Base-by-base conservation (phyloP, 106 monocot species). In the Alisma plantagoaquatica region DNA sequence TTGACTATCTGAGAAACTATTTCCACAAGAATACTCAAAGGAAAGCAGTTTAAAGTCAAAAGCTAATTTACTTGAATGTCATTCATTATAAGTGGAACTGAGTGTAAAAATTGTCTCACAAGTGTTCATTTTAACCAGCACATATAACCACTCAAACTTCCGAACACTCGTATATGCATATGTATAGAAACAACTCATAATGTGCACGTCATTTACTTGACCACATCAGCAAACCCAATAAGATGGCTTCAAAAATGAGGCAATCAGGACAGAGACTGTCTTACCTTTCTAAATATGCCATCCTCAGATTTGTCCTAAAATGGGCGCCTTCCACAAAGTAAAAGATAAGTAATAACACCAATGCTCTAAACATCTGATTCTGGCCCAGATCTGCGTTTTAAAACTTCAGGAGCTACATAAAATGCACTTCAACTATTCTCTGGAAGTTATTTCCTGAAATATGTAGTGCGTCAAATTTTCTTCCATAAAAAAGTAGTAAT, bases 281-380 rank as follows among this genome's bases (percentile, higher is more conserved):
- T 30, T 74, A 90, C 89, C 89, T 90, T 83, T 46, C 61, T 83
- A 46, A 90, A 80, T 57, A 90, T 83, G 33, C 89, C 89, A 59
- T 90, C 83, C 57, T 90, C 89, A 1, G 89, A 83, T 62, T 67
- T 76, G 71, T 90, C 83, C 89, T 83, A 90, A 74, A 90, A 90
- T 28, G 89, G 89, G 1, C 89, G 83, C 28, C 74, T 70, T 42
- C 89, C 89, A 68, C 89, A 90, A n/a, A 90, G 79, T 41, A 90
- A 68, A 62, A 90, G 83, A 46, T 90, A 90, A 1, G 89, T 90
- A 46, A 90, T 90, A 10, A 90, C 89, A 27, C 89, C 89, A 54
- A 90, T 90, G 62, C 89, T 90, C 89, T 83, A 90, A 52, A 77
- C 89, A 76, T 90, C 89, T 20, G 89, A 90, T 38, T 83, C 79